Percentiles rank a stretch among this genome's conserved stretches.
Conservation (phyloP, 2,329 filamentous ascomycete species). For the Fusarium sp. region DNA sequence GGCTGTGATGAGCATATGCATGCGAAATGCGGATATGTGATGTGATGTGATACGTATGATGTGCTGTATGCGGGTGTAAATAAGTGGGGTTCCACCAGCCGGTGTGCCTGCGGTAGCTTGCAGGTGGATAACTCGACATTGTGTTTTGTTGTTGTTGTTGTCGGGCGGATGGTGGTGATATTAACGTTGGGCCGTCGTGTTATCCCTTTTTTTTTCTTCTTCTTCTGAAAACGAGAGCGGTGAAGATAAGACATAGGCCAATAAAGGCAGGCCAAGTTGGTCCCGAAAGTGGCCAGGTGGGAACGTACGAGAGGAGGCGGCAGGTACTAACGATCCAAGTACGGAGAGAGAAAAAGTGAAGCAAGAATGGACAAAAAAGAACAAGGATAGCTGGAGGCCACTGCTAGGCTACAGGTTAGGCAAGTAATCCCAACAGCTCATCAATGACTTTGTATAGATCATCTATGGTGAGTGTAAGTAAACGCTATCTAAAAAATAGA, state of each 20-base stretch:
- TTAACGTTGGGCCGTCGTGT: conserved; percentile 15
- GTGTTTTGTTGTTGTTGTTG: conserved; percentile 26
- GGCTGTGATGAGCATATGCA: conserved; percentile 39
- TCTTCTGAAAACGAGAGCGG: conserved; percentile 8
- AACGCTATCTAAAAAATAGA: not conserved
- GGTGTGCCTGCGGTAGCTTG: conserved; percentile 32
- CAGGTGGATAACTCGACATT: conserved; percentile 1
- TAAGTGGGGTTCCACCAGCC: conserved; percentile 12
- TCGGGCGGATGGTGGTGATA: conserved; percentile 21
- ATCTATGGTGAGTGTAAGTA: not conserved
- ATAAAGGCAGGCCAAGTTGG: conserved; percentile 12
- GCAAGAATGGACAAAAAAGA: not conserved
- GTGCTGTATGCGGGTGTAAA: conserved; percentile 23
- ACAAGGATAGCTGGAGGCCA: not conserved
- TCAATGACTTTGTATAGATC: not conserved
- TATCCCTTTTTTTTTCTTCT: not conserved
- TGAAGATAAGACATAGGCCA: conserved; percentile 14
- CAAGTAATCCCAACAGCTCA: not conserved
- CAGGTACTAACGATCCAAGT: not conserved
- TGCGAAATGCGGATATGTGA: conserved; percentile 34
- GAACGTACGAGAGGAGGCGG: not conserved
- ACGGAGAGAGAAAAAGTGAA: not conserved
- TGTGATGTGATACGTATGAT: conserved; percentile 31
- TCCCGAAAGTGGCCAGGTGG: conserved; percentile 20
- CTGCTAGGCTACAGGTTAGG: not conserved